Conservation (phyloP, 257 asterid species). For the Datura wrightii region DNA sequence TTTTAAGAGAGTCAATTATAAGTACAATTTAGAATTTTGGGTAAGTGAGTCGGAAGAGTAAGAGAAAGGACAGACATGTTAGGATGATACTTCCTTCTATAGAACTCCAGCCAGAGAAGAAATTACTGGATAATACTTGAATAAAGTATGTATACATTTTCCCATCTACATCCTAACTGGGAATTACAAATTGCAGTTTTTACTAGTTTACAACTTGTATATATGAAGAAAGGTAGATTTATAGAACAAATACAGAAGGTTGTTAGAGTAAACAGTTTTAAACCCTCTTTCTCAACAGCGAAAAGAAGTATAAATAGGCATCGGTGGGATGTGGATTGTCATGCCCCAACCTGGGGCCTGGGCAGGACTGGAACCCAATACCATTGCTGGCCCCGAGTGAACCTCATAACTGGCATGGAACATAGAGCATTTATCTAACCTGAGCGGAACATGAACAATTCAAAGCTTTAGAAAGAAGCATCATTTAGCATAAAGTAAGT, state of each 20-base stretch:
- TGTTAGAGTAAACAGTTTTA: not conserved
- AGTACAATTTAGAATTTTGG: not conserved
- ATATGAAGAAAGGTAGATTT: not conserved
- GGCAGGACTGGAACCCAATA: no score
- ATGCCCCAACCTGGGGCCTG: no score
- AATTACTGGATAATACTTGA: not conserved
- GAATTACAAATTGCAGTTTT: not conserved
- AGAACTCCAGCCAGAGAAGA: not conserved
- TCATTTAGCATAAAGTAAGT: no score
- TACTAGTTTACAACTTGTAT: not conserved
- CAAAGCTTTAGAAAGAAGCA: no score
- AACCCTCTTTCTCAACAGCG: not conserved
- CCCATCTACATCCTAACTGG: not conserved
- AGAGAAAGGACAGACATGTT: not conserved
- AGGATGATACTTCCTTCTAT: not conserved
- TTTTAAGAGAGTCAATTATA: not conserved
- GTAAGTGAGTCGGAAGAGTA: not conserved
- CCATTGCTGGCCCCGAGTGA: no score
- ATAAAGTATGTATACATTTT: not conserved
- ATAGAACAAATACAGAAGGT: not conserved
- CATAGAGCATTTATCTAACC: no score
- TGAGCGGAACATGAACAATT: no score
- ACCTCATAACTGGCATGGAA: no score
- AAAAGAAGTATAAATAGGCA: not conserved
- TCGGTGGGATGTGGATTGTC: not conserved